Conservation (phyloP, 2,329 filamentous ascomycete genomes). For the Fusarium haematococcum region DNA sequence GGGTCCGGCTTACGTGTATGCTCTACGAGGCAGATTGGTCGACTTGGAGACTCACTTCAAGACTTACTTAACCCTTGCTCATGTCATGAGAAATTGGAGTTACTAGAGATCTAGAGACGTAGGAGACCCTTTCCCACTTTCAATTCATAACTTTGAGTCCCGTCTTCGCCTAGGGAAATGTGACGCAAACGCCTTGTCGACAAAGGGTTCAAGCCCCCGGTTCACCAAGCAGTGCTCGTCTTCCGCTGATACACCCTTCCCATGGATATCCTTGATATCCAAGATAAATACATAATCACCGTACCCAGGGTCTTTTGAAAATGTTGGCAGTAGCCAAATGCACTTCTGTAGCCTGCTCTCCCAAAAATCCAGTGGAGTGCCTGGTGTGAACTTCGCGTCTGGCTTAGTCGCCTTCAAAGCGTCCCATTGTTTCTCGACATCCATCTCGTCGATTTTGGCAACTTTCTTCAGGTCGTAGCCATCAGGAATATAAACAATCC, state of each 20-base stretch:
- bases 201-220: not conserved
- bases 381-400: not conserved
- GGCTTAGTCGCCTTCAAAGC: not conserved
- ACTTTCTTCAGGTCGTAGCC: not conserved
- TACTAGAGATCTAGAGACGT: not conserved
- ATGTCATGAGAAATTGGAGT: not conserved
- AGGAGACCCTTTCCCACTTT: not conserved
- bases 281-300: not conserved
- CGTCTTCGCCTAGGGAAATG: not conserved
- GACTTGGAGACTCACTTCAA: not conserved
- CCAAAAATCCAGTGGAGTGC: not conserved
- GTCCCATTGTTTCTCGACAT: not conserved
- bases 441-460: not conserved
- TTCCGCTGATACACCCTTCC: not conserved
- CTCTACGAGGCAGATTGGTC: not conserved
- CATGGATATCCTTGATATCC: not conserved
- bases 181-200: not conserved
- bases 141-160: not conserved
- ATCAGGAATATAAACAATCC: not conserved
- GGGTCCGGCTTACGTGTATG: not conserved
- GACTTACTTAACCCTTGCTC: not conserved
- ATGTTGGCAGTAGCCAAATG: not conserved
- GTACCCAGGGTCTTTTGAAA: not conserved
- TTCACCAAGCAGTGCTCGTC: not conserved
- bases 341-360: not conserved